Percentiles rank a stretch among this genome's conserved stretches.
Conservation (phyloP, 805 yeast genomes). For the Candida caryicola region DNA sequence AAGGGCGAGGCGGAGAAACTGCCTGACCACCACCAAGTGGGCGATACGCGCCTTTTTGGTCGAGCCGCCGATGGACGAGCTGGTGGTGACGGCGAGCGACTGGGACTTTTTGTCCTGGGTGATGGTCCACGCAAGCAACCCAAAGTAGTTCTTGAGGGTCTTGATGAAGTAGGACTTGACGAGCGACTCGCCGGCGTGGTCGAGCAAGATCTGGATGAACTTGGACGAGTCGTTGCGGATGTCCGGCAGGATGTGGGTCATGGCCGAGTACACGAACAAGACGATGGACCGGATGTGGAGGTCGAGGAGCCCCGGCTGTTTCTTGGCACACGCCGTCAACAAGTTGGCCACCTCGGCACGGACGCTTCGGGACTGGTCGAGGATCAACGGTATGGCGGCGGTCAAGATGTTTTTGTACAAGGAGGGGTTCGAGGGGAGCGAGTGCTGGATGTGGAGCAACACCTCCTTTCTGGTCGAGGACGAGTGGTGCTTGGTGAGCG, state of each 20-base stretch:
- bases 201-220: slow-evolving; percentile 60
- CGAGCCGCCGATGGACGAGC: slow-evolving; percentile 30
- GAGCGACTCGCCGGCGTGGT: slow-evolving; percentile 51
- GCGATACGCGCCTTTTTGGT: slow-evolving; percentile 35
- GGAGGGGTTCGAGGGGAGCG: slow-evolving; percentile 51
- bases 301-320: slow-evolving; percentile 54
- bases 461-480: slow-evolving; percentile 70
- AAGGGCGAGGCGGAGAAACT: slow-evolving; percentile 46
- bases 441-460: slow-evolving; percentile 48
- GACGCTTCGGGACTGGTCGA: slow-evolving; percentile 66
- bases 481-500: slow-evolving; percentile 73
- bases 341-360: slow-evolving; percentile 53
- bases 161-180: slow-evolving; percentile 67
- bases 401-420: slow-evolving; percentile 56
- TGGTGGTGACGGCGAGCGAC: slow-evolving; percentile 34
- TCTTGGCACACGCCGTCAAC: slow-evolving; percentile 45
- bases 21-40: slow-evolving; percentile 43
- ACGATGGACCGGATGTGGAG: slow-evolving; percentile 59
- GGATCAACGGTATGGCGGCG: slow-evolving; percentile 57
- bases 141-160: slow-evolving; percentile 62
- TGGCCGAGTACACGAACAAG: slow-evolving; percentile 82
- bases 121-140: slow-evolving; percentile 72
- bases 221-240: slow-evolving; percentile 74
- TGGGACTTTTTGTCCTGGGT: slow-evolving; percentile 34
- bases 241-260: slow-evolving; percentile 84